Conservation (phyloP, 164 flowering plant genomes). For the Chimonanthus salicifolius region DNA sequence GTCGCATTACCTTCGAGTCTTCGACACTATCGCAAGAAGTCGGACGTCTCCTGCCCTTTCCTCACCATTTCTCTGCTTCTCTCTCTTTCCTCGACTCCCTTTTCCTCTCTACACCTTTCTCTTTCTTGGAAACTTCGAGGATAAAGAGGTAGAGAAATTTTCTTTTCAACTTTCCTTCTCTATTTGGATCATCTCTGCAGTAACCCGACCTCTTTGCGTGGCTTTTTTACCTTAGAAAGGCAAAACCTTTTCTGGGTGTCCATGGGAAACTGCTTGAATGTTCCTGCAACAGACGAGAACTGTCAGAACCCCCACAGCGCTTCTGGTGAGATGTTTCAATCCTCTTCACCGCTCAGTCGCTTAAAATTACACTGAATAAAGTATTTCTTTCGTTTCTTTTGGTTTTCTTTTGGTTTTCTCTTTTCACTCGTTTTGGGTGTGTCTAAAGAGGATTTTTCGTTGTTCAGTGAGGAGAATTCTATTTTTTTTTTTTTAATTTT, state of each 20-base stretch:
- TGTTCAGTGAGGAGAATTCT: neutral
- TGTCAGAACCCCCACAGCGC: slow-evolving; percentile 4
- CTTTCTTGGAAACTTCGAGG: neutral
- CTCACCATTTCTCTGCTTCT: neutral
- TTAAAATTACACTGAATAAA: neutral
- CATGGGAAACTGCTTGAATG: slow-evolving; percentile 39
- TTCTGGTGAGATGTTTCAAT: slow-evolving; percentile 4
- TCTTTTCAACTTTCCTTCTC: neutral
- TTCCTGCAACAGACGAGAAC: slow-evolving; percentile 5
- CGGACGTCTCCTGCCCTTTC: neutral
- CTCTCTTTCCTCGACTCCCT: neutral
- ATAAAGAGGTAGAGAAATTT: neutral
- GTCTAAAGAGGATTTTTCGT: neutral
- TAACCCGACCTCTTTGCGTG: neutral
- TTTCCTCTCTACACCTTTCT: neutral
- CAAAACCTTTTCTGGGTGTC: neutral
- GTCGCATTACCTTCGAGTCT: neutral
- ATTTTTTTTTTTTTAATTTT: too few species aligned
- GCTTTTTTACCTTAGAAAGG: neutral
- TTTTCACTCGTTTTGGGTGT: neutral
- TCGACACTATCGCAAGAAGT: too few species aligned
- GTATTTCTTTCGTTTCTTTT: neutral
- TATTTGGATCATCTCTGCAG: neutral
- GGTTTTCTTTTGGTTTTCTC: neutral
- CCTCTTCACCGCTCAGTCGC: neutral